A percentile compares a stretch with the other conserved stretches of the same genome.
These are phyloP conservation scores for Danielia reshetovae DNA, from an alignment of 805 yeast species.

Conservation along the genomic window DNA sequence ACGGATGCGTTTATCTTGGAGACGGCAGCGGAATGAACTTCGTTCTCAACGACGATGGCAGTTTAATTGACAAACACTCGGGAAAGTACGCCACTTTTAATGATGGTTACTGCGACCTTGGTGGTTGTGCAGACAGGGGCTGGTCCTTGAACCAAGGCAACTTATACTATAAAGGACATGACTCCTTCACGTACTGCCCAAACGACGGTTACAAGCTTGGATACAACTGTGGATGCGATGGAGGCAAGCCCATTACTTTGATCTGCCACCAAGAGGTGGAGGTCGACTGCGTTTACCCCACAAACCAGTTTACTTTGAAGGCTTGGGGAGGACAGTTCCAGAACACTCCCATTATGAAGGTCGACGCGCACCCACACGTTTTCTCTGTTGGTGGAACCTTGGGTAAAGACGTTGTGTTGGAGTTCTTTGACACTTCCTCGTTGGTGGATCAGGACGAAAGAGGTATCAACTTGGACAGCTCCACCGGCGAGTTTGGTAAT, in stretches of 20 bases:
- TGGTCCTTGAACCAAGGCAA: too few species aligned
- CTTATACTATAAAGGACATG: too few species aligned
- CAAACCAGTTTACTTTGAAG: too few species aligned
- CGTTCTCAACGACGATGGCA: slow-evolving; percentile 21
- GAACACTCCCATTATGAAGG: slow-evolving; percentile 24
- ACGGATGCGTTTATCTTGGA: too few species aligned
- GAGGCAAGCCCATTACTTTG: too few species aligned
- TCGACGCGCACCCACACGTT: slow-evolving; percentile 27
- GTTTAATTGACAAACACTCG: slow-evolving; percentile 18
- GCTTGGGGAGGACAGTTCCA: slow-evolving; percentile 25
- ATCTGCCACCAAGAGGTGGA: too few species aligned
- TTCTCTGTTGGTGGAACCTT: slow-evolving; percentile 31
- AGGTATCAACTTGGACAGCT: slow-evolving; percentile 25
- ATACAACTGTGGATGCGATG: too few species aligned
- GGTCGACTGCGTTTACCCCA: too few species aligned
- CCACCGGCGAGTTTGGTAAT: slow-evolving; percentile 31
- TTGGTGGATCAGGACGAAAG: slow-evolving; percentile 29
- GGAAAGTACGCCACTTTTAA: slow-evolving; percentile 15
- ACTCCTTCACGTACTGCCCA: too few species aligned
- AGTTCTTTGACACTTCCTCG: slow-evolving; percentile 22
- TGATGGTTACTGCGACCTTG: too few species aligned
- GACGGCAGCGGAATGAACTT: slow-evolving; percentile 13
- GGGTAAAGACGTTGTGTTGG: slow-evolving; percentile 23
- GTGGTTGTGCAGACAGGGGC: too few species aligned
- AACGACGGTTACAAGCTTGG: too few species aligned